These are phyloP conservation scores for Pyricularia pennisetigena DNA, from an alignment of 2,329 filamentous ascomycete genomes.

Conservation along the genomic window DNA sequence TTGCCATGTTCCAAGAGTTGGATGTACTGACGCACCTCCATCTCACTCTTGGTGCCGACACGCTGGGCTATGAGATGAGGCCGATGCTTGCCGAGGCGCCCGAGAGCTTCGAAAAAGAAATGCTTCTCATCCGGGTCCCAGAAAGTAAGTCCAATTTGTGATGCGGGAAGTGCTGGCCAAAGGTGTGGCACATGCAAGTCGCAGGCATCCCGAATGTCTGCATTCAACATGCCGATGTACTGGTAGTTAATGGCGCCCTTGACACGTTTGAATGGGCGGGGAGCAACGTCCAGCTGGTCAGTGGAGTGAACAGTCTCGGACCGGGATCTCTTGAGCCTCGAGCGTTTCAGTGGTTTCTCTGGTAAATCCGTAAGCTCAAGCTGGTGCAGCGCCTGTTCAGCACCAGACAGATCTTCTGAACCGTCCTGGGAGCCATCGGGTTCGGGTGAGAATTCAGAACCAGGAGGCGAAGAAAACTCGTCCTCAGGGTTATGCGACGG, in stretches of 20 bases:
- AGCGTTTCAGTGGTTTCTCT: background rate
- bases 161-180: slow-evolving; percentile 23
- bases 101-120: slow-evolving; percentile 55
- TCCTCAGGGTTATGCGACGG: background rate
- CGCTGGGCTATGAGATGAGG: slow-evolving; percentile 49
- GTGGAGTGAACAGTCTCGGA: background rate
- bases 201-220: slow-evolving; percentile 45
- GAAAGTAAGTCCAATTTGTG: slow-evolving; percentile 56
- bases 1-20: slow-evolving; percentile 44
- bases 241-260: slow-evolving; percentile 30
- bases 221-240: slow-evolving; percentile 45
- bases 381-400: background rate
- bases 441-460: background rate
- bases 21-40: slow-evolving; percentile 67
- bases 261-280: slow-evolving; percentile 32
- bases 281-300: background rate
- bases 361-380: background rate
- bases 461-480: background rate
- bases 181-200: slow-evolving; percentile 21
- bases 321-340: background rate
- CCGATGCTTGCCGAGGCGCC: slow-evolving; percentile 53
- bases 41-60: slow-evolving; percentile 60
- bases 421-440: background rate
- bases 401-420: background rate
- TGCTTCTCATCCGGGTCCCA: slow-evolving; percentile 69